Conservation (phyloP, 2,329 filamentous ascomycete genomes). For the Botrytis fragariae region DNA sequence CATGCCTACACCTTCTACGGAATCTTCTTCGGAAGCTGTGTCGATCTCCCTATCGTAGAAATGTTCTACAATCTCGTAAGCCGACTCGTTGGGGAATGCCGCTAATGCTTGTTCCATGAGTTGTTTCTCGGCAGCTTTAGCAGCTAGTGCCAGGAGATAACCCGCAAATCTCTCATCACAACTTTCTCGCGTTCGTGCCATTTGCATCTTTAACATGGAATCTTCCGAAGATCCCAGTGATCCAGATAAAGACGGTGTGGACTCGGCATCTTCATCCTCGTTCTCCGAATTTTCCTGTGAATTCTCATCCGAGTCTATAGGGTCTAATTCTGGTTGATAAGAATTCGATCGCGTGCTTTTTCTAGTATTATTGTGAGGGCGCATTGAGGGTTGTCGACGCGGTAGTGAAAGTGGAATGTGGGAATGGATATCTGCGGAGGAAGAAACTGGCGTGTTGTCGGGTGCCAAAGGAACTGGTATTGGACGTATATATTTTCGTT, state of each 20-base stretch:
- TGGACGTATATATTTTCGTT: conserved; percentile 30
- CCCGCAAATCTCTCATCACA: conserved; percentile 74
- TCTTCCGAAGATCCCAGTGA: conserved; percentile 39
- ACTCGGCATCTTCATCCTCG: conserved; percentile 33
- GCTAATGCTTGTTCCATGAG: conserved; percentile 73
- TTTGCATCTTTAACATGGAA: conserved; percentile 36
- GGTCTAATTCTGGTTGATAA: conserved; percentile 44
- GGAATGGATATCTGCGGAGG: conserved; percentile 33
- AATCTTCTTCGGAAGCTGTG: conserved; percentile 37
- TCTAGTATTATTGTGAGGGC: conserved; percentile 43
- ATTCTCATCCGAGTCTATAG: conserved; percentile 37
- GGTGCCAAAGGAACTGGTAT: conserved; percentile 19
- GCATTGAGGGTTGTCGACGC: conserved; percentile 43
- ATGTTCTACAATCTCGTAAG: conserved; percentile 39
- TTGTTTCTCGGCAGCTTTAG: conserved; percentile 75
- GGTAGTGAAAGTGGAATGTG: conserved; percentile 41
- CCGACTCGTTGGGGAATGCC: conserved; percentile 68
- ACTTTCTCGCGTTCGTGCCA: conserved; percentile 59
- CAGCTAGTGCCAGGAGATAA: conserved; percentile 76
- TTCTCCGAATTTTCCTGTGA: conserved; percentile 47
- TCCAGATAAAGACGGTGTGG: conserved; percentile 36
- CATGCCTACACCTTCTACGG: conserved; percentile 35
- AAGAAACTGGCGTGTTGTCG: not conserved
- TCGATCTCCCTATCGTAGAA: conserved; percentile 40
- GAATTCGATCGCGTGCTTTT: conserved; percentile 42